Base-by-base conservation (phyloP, 1,284 basidiomycete species). In the Salmacisia buchloeana region DNA sequence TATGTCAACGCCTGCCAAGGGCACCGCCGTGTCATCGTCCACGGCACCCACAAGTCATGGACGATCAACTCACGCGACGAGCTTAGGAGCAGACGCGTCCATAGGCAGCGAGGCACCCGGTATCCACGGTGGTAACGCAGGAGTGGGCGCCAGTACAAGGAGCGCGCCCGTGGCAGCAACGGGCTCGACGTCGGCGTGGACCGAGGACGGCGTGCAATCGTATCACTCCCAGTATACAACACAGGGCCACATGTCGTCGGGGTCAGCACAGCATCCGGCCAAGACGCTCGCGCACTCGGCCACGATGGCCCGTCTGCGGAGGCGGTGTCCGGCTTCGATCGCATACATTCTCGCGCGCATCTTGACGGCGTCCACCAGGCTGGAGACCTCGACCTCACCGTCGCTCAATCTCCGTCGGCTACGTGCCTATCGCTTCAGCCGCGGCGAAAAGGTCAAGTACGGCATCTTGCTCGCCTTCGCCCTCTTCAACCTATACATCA, bases 401-500 rank as follows among this genome's bases (percentile, higher is more conserved):
- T 66, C 66, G 27, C 68, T 74, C 21, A 74, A 74, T 29, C 36
- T 79, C 25, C 59, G 68, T 25, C 68, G 73, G 1, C 64, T 78
- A 10, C 64, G 73, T 27, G 64, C 66, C 13, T 75, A 76, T 67
- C 61, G 66, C 7, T 66, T 73, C 15, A 63, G 63, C 23, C 64
- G 67, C 18, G 63, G 61, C 18, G 75, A 79, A 38, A 66, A 69
- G 34, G 60, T 78, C 69, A 78, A 78, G 62, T 79, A 73, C 59
- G 69, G 64, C 15, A 68, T 76, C 56, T 63, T 79, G 58, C 39
- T 72, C 33, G 67, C 63, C 45, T 64, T 77, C 38, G 88, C 90
- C 41, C 69, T 83, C 13, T 89, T 92, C 80, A 91, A 88, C 84
- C 82, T 97, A 64, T 83, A 82, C 60, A 83, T 94, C 69, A 93